Percentiles rank a stretch among this genome's conserved stretches.
Conservation (phyloP, 2,329 filamentous ascomycete species). For the Claviceps sp. region DNA sequence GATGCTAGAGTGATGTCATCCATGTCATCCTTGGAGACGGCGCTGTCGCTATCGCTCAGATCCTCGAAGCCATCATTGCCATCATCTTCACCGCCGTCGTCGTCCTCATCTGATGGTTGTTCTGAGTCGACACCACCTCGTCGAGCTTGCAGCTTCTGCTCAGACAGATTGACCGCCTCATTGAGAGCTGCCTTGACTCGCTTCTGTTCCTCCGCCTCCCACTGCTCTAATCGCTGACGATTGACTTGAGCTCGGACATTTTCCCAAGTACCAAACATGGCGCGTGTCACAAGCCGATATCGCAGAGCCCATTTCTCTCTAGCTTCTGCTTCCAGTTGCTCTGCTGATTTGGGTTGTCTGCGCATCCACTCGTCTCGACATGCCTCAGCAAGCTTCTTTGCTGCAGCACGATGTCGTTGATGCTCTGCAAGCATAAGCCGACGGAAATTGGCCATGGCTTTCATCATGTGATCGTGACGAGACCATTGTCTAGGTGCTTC, state of each 20-base stretch:
- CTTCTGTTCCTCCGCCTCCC: slow-evolving; percentile 51
- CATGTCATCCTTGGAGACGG: slow-evolving; percentile 18
- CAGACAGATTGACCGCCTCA: slow-evolving; percentile 59
- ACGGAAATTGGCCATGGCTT: slow-evolving; percentile 68
- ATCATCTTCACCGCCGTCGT: slow-evolving; percentile 25
- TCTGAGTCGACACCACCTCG: slow-evolving; percentile 41
- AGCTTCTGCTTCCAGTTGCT: slow-evolving; percentile 73
- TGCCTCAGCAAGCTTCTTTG: slow-evolving; percentile 67
- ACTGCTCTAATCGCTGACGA: slow-evolving; percentile 42
- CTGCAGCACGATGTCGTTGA: slow-evolving; percentile 58
- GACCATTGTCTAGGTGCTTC: slow-evolving; percentile 70
- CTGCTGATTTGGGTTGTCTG: slow-evolving; percentile 59
- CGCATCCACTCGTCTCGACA: slow-evolving; percentile 63
- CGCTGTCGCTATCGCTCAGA: slow-evolving; percentile 30
- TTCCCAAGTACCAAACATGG: slow-evolving; percentile 45
- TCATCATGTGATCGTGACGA: slow-evolving; percentile 74
- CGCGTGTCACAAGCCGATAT: slow-evolving; percentile 58
- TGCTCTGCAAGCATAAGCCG: slow-evolving; percentile 71
- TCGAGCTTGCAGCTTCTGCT: slow-evolving; percentile 53
- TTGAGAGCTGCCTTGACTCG: slow-evolving; percentile 56
- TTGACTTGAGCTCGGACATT: slow-evolving; percentile 51
- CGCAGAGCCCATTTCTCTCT: slow-evolving; percentile 49
- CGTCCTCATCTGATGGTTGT: slow-evolving; percentile 27
- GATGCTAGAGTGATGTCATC: slow-evolving; percentile 22
- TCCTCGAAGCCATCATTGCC: slow-evolving; percentile 31